phyloP scores from a whole-genome alignment of 805 yeast species.

The Myxozyma monticola region DNA sequence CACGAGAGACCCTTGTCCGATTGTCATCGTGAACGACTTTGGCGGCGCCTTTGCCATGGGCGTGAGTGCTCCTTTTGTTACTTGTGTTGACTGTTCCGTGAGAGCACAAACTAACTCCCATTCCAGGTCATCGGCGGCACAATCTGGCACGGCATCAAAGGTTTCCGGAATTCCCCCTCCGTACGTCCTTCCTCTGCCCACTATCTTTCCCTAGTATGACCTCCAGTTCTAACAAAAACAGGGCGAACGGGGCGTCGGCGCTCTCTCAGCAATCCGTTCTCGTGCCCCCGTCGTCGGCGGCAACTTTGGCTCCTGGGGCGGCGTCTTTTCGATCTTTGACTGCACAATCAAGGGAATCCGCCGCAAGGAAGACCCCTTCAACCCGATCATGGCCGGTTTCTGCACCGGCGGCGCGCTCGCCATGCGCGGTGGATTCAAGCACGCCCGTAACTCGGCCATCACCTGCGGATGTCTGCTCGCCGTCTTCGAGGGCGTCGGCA shows the following conservation, averaged over 20 bases:
- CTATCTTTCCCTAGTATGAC: neutral
- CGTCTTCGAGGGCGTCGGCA: slow-evolving; percentile 96
- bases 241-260: slow-evolving; percentile 92
- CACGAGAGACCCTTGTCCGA: slow-evolving; percentile 98
- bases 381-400: slow-evolving; percentile 96
- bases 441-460: slow-evolving; percentile 92
- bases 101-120: neutral
- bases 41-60: slow-evolving; percentile 99
- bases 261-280: slow-evolving; percentile 85
- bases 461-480: slow-evolving; percentile 97
- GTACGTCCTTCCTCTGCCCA: slow-evolving; percentile 18
- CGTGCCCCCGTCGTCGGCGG: slow-evolving; percentile 99
- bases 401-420: slow-evolving; percentile 98
- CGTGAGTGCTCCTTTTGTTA: slow-evolving; percentile 43
- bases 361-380: slow-evolving; percentile 98
- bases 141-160: slow-evolving; percentile 98
- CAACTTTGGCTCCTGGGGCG: slow-evolving; percentile 99
- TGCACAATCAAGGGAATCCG: slow-evolving; percentile 94
- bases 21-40: slow-evolving; percentile 91
- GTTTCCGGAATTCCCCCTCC: slow-evolving; percentile 92
- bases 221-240: slow-evolving; percentile 35
- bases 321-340: slow-evolving; percentile 91
- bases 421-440: slow-evolving; percentile 98
- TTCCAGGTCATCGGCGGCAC: slow-evolving; percentile 81
- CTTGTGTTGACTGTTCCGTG: neutral